Evolutionary conservation across 192 early-diverging fungal species (phyloP).

Genomic region (Entophlyctis helioformis): DNA sequence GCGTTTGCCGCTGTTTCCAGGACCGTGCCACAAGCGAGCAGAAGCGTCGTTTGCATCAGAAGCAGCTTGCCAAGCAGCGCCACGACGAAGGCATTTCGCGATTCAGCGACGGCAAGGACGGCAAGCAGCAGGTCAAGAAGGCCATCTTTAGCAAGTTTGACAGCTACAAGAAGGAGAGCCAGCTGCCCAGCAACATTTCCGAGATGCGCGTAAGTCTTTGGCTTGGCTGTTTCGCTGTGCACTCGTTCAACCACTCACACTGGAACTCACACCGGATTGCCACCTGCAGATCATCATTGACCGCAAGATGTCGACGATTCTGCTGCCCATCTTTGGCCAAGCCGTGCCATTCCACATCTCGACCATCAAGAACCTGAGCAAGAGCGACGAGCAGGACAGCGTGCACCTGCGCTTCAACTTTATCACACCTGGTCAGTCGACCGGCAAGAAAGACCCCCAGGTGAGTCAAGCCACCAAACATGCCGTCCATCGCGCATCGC

Average conservation of each 20-base stretch:
- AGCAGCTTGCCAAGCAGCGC: slow-evolving; percentile 62
- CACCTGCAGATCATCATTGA: slow-evolving; percentile 77
- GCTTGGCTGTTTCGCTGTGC: no score
- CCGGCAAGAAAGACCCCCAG: slow-evolving; percentile 83
- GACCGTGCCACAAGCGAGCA: slow-evolving; percentile 36
- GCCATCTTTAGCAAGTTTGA: slow-evolving; percentile 80
- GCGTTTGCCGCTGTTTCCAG: no score
- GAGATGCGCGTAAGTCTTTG: slow-evolving; percentile 46
- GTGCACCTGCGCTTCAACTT: slow-evolving; percentile 90
- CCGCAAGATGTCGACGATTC: slow-evolving; percentile 68
- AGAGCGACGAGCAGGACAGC: slow-evolving; percentile 87
- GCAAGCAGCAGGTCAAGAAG: slow-evolving; percentile 52
- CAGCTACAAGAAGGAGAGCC: slow-evolving; percentile 85
- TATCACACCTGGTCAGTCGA: slow-evolving; percentile 83
- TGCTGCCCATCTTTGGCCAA: slow-evolving; percentile 90
- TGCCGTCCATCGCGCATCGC: no score
- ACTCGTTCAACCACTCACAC: no score
- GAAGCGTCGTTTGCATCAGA: slow-evolving; percentile 78
- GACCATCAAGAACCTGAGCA: slow-evolving; percentile 86
- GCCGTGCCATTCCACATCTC: slow-evolving; percentile 98
- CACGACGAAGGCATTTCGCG: slow-evolving; percentile 67
- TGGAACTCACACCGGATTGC: no score
- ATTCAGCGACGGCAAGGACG: slow-evolving; percentile 51
- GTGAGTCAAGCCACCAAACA: no score
- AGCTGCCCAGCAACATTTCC: slow-evolving; percentile 68